These are phyloP conservation scores for Diversispora eburnea DNA, from an alignment of 192 early-diverging fungal species.

Conservation along the genomic window DNA sequence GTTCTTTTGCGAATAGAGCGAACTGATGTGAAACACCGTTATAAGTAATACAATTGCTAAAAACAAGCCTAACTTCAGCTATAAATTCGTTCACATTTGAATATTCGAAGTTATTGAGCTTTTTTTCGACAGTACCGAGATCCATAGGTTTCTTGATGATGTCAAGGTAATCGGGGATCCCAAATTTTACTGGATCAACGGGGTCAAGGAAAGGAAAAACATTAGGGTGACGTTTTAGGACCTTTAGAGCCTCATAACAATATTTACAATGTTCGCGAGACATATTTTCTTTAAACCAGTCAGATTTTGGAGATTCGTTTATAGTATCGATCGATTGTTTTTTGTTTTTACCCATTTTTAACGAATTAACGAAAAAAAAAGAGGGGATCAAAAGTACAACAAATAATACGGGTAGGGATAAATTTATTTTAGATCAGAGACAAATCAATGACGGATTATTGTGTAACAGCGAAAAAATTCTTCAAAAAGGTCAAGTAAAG, in stretches of 20 bases:
- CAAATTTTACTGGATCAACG: slow-evolving; percentile 71
- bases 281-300: slow-evolving; percentile 47
- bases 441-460: no score
- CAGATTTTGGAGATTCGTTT: neutral
- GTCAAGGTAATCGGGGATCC: slow-evolving; percentile 73
- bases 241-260: slow-evolving; percentile 67
- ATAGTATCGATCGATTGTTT: neutral
- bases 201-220: slow-evolving; percentile 80
- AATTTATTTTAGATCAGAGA: no score
- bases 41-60: slow-evolving; percentile 79
- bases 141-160: slow-evolving; percentile 80
- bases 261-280: slow-evolving; percentile 83
- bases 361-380: no score
- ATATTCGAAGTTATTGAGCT: slow-evolving; percentile 66
- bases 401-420: no score
- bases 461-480: no score
- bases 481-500: no score
- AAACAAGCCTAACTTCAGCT: slow-evolving; percentile 68
- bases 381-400: no score
- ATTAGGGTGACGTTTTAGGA: slow-evolving; percentile 76
- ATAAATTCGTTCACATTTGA: slow-evolving; percentile 61
- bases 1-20: slow-evolving; percentile 62
- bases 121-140: slow-evolving; percentile 69
- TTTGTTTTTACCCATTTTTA: no score
- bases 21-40: slow-evolving; percentile 73